These are phyloP conservation scores for Coix lacrymajobi DNA, from an alignment of 176 grass and related monocot species.

Conservation along the genomic window DNA sequence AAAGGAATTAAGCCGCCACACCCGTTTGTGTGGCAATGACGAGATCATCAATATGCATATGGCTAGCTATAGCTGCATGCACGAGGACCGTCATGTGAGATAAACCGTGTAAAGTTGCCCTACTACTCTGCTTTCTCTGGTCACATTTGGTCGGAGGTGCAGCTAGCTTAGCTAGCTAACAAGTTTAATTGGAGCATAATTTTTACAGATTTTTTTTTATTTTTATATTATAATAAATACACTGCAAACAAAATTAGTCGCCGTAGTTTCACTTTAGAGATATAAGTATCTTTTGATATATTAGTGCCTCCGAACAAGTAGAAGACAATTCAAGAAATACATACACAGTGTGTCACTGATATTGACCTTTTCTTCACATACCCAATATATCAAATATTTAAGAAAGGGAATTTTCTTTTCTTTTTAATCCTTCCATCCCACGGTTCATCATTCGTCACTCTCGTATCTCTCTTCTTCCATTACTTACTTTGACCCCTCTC, in stretches of 20 bases:
- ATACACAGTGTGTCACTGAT: neutral
- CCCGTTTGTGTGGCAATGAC: slow-evolving; percentile 38
- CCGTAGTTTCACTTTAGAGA: neutral
- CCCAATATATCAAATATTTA: neutral
- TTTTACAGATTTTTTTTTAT: neutral
- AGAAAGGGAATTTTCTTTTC: neutral
- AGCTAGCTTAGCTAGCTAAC: neutral
- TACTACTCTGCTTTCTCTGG: neutral
- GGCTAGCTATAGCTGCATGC: slow-evolving; percentile 2
- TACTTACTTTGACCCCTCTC: neutral
- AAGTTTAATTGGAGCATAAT: neutral
- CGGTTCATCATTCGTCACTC: neutral
- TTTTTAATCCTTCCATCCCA: neutral
- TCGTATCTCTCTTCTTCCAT: neutral
- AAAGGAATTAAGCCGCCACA: slow-evolving; percentile 28
- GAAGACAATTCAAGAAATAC: neutral
- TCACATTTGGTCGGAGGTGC: neutral
- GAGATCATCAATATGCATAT: slow-evolving; percentile 6
- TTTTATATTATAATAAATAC: too few species aligned
- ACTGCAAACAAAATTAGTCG: neutral
- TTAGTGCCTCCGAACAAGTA: neutral
- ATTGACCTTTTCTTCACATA: neutral
- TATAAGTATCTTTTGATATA: neutral
- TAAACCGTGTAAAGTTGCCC: slow-evolving; percentile 31
- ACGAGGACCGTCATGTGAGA: slow-evolving; percentile 25